A percentile compares a stretch with the other conserved stretches of the same genome.
Conservation (phyloP, 331 rosid genomes). For the Quercus lobata region DNA sequence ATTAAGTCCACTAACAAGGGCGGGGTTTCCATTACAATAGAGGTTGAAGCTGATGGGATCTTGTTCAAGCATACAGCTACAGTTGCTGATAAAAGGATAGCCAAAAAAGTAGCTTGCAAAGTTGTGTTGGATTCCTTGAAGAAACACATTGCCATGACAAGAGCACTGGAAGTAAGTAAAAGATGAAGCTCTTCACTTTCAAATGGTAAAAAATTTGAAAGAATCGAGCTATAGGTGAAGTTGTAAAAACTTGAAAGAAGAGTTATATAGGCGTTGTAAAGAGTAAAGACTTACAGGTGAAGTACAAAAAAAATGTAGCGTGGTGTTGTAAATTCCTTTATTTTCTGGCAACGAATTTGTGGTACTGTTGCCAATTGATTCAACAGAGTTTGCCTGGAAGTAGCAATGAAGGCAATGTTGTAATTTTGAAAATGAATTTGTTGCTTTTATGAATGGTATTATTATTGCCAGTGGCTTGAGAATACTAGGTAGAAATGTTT, state of each 20-base stretch:
- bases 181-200: neutral
- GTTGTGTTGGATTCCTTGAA: slow-evolving; percentile 49
- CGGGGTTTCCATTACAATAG: slow-evolving; percentile 22
- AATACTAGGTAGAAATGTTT: too few relatives aligned
- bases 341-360: too few relatives aligned
- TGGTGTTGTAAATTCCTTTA: too few relatives aligned
- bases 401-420: too few relatives aligned
- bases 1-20: slow-evolving; percentile 8
- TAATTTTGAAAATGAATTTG: too few relatives aligned
- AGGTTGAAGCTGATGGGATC: slow-evolving; percentile 50
- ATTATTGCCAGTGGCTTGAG: too few relatives aligned
- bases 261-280: too few relatives aligned
- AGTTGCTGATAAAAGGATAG: slow-evolving; percentile 26
- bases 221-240: neutral
- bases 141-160: neutral
- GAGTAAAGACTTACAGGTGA: too few relatives aligned
- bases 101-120: slow-evolving; percentile 47
- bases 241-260: neutral
- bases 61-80: slow-evolving; percentile 16
- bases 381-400: too few relatives aligned
- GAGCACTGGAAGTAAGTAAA: neutral
- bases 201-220: neutral
- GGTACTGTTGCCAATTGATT: too few relatives aligned
- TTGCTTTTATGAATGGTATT: too few relatives aligned
- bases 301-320: too few relatives aligned